phyloP scores from a whole-genome alignment of 495 filamentous ascomycete species.

The Tuber calosporum region DNA sequence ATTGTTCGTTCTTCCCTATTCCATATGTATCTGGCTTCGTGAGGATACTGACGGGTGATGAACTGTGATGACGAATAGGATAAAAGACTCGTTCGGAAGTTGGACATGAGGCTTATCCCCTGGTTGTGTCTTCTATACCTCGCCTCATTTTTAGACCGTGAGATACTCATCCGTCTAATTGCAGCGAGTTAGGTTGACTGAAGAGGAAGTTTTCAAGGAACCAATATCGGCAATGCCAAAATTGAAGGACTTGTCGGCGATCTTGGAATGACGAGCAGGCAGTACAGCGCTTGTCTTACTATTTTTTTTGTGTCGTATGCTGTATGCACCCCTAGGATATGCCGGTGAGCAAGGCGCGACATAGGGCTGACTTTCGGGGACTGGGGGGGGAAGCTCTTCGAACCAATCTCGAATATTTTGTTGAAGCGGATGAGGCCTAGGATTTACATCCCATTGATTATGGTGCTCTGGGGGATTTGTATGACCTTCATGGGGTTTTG shows the following conservation, averaged over 20 bases:
- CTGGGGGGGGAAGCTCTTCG: conserved; percentile 50
- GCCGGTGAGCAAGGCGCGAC: background rate
- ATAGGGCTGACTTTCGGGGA: conserved; percentile 8
- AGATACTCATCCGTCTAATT: conserved; percentile 1
- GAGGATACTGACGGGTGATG: conserved; percentile 2
- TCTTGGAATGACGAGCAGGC: conserved; percentile 56
- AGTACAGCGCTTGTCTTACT: conserved; percentile 72
- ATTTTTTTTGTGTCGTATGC: conserved; percentile 93
- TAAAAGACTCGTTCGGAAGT: conserved; percentile 58
- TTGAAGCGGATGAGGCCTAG: conserved; percentile 69
- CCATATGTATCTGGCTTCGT: background rate
- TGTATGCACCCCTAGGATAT: background rate
- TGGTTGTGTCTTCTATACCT: conserved; percentile 74
- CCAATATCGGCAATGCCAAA: conserved; percentile 84
- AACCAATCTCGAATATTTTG: conserved; percentile 80
- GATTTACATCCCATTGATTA: conserved; percentile 54
- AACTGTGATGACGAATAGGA: conserved; percentile 48
- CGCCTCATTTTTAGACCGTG: conserved; percentile 73
- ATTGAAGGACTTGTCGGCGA: conserved; percentile 63
- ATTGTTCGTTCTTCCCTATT: conserved; percentile 50
- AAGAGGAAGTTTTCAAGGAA: conserved; percentile 31
- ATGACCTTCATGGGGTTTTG: conserved; percentile 83
- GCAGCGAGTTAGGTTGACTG: background rate
- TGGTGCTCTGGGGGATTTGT: conserved; percentile 58
- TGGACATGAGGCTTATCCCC: conserved; percentile 65